Base-by-base conservation (phyloP, 495 filamentous ascomycete species). In the Talaromyces ruber region DNA sequence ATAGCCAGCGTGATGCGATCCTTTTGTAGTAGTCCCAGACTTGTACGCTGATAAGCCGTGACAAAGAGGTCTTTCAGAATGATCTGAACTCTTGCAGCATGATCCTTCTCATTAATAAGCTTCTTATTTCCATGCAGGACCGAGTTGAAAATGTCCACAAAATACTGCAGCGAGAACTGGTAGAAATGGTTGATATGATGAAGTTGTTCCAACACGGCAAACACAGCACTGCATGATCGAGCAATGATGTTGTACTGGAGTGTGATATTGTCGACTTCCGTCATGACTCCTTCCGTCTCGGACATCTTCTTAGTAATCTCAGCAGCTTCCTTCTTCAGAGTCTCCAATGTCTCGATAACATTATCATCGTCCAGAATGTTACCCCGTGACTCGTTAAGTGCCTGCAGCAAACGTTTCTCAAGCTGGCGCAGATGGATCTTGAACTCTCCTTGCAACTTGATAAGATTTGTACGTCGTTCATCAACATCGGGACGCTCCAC, bases 181-280 rank as follows among this genome's bases (percentile, higher is more conserved):
- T 99, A 99, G 79, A 98, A 98, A 79, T 98, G 95, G 71, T 99
- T 97, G 71, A 99, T 85, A 68, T 97, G 93, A 71, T 97, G 93
- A 52, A 99, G 87, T 72, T 98, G 93, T 75, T 98, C 95, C 54
- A 99, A 81, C 26, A 97, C 90, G 21, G 94, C 91, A 75, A 97
- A 98, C 25, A 97, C 92, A 54, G 93, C 92, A 76, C 92, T 96
- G 82, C 94, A 99, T 39, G 94, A 90, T 66, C 86, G 84, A 51
- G 94, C 94, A 74, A 98, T 91, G 65, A 92, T 86, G 68, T 87
- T 88, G 81, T 98, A 98, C 74, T 96, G 87, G 61, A 87, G 81
- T 24, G 94, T 99, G 71, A 97, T 93, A 67, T 86, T 88, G 65
- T 98, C 94, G 16, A 99, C 95, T 71, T 99, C 93, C 18, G 85